A percentile compares a stretch with the other conserved stretches of the same genome.
Evolutionary conservation across 1,139 yeast genomes (phyloP).

Genomic region (Lodderomyces oxycetoniae): DNA sequence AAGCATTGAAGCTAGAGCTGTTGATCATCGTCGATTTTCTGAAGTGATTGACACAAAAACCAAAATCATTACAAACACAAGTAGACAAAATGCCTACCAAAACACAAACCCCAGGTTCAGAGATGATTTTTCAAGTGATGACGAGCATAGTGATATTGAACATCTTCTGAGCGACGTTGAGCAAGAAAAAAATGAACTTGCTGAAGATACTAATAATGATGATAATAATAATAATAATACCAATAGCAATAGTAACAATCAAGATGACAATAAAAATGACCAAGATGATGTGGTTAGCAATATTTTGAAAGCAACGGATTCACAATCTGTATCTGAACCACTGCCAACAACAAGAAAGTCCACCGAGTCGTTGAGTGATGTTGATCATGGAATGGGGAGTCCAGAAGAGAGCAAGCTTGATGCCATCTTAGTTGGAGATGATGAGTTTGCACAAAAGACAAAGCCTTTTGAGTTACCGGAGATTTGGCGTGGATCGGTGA

Average conservation of each 20-base stretch:
- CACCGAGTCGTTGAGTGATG: constrained; percentile 4
- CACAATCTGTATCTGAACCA: background rate
- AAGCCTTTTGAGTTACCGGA: constrained; percentile 7
- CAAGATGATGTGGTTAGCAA: too few relatives aligned
- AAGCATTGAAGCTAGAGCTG: constrained; percentile 35
- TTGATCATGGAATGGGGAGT: background rate
- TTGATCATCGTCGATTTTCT: constrained; percentile 39
- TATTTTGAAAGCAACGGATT: background rate
- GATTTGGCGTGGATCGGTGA: constrained; percentile 55
- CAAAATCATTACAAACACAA: background rate
- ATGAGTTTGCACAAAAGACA: constrained; percentile 1
- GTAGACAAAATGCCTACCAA: constrained; percentile 13
- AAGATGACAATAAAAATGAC: background rate
- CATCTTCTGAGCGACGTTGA: constrained; percentile 1
- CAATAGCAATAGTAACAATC: constrained; percentile 1
- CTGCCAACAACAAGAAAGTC: background rate
- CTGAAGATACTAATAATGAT: background rate
- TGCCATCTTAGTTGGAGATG: constrained; percentile 14
- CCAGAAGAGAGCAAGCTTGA: constrained; percentile 23
- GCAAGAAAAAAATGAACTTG: constrained; percentile 1
- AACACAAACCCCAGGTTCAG: constrained; percentile 12
- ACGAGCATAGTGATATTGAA: constrained; percentile 4
- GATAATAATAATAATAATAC: constrained; percentile 4
- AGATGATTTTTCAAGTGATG: constrained; percentile 4
- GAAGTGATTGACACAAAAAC: constrained; percentile 8